phyloP scores from a whole-genome alignment of 768 basidiomycete genomes.

The Cystobasidium tubakii region DNA sequence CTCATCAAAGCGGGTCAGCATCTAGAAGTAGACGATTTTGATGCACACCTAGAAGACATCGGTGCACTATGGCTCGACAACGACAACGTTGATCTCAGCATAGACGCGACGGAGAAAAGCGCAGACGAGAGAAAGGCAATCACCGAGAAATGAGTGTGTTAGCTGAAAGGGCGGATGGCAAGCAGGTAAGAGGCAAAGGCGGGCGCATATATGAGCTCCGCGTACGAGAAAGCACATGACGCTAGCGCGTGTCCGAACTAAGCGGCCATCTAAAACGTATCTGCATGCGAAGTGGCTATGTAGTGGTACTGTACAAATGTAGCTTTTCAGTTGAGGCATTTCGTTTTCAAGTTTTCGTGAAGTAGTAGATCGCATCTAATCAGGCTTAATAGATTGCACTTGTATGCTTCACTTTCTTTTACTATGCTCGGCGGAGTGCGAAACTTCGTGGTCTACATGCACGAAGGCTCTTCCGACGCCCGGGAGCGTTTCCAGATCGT shows the following conservation, averaged over 20 bases:
- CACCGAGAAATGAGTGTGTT: not conserved
- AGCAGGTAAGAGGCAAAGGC: too few relatives aligned
- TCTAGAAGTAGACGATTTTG: slow-evolving; percentile 14
- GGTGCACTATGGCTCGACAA: slow-evolving; percentile 28
- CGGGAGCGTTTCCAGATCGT: slow-evolving; percentile 48
- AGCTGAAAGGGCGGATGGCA: too few relatives aligned
- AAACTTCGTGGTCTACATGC: slow-evolving; percentile 47
- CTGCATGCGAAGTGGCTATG: too few relatives aligned
- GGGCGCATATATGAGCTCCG: too few relatives aligned
- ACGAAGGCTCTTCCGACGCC: slow-evolving; percentile 45
- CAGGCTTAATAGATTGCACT: too few relatives aligned
- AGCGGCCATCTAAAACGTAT: too few relatives aligned
- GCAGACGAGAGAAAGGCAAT: not conserved
- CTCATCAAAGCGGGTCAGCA: slow-evolving; percentile 26
- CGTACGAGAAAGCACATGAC: too few relatives aligned
- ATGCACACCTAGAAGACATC: slow-evolving; percentile 26
- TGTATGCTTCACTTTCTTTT: slow-evolving; percentile 7
- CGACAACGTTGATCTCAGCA: slow-evolving; percentile 13
- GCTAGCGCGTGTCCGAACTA: too few relatives aligned
- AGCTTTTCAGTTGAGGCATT: too few relatives aligned
- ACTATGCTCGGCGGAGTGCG: slow-evolving; percentile 42
- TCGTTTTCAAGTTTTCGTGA: too few relatives aligned
- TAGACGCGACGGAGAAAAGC: not conserved
- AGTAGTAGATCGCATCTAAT: too few relatives aligned
- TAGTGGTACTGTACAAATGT: too few relatives aligned